Evolutionary conservation across 2,329 filamentous ascomycete genomes (phyloP).

Genomic region (Trichoderma hamatum): DNA sequence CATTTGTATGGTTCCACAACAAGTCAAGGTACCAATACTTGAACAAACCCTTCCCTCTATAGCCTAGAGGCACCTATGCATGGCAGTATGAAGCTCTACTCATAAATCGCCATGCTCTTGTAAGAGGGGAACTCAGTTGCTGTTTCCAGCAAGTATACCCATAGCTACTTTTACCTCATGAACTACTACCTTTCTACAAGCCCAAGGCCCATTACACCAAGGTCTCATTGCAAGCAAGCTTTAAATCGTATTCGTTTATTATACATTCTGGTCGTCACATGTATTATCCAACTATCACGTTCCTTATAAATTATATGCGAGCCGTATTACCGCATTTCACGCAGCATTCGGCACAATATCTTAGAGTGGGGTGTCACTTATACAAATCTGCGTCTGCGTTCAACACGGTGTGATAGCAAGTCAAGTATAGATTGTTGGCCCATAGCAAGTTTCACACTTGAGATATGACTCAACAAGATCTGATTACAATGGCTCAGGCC

Average conservation of each 20-base stretch:
- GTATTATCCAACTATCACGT: not conserved
- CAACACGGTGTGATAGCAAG: not conserved
- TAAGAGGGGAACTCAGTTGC: not conserved
- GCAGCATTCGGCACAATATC: not conserved
- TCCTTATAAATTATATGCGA: not conserved
- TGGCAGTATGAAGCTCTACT: too few relatives aligned
- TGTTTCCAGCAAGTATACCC: not conserved
- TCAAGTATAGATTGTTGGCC: not conserved
- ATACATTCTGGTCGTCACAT: not conserved
- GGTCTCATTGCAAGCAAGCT: not conserved
- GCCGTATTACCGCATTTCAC: not conserved
- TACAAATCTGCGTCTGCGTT: not conserved
- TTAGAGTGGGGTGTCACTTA: not conserved
- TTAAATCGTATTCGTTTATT: not conserved
- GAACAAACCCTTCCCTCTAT: too few relatives aligned
- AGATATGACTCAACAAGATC: not conserved
- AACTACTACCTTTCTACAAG: not conserved
- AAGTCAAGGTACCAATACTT: too few relatives aligned
- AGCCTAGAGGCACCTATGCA: too few relatives aligned
- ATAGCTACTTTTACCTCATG: not conserved
- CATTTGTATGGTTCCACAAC: too few relatives aligned
- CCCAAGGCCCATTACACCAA: not conserved
- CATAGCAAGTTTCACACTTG: not conserved
- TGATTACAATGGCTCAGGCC: not conserved
- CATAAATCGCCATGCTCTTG: not conserved